These are phyloP conservation scores for Ganoderma boninense DNA, from an alignment of 1,284 basidiomycete genomes.

Conservation along the genomic window DNA sequence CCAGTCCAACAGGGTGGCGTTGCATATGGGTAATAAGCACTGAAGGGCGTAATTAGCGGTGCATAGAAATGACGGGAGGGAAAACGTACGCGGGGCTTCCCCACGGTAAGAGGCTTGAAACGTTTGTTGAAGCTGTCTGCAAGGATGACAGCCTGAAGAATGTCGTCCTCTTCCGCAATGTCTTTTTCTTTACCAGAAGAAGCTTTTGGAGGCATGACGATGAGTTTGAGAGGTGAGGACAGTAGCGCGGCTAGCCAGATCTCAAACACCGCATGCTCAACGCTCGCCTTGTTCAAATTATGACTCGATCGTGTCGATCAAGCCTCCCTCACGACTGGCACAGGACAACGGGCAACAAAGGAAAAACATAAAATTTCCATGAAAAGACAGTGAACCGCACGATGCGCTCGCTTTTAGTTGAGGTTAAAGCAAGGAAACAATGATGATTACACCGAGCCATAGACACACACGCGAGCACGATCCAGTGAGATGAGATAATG, in stretches of 20 bases:
- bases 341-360: background rate
- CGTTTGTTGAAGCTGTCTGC: slow-evolving; percentile 96
- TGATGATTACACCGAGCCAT: slow-evolving; percentile 68
- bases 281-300: slow-evolving; percentile 22
- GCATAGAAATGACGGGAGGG: background rate
- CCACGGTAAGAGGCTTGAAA: slow-evolving; percentile 87
- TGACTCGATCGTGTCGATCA: slow-evolving; percentile 36
- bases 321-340: slow-evolving; percentile 11
- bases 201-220: slow-evolving; percentile 70
- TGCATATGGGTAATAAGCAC: slow-evolving; percentile 95
- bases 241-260: slow-evolving; percentile 12
- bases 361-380: slow-evolving; percentile 24
- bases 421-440: slow-evolving; percentile 32
- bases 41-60: slow-evolving; percentile 44
- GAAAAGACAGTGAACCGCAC: slow-evolving; percentile 23
- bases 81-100: slow-evolving; percentile 78
- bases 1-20: slow-evolving; percentile 94
- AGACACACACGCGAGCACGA: slow-evolving; percentile 61
- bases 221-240: background rate
- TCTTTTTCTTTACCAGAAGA: slow-evolving; percentile 64
- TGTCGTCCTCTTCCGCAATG: slow-evolving; percentile 75
- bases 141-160: slow-evolving; percentile 91
- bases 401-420: slow-evolving; percentile 16
- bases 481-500: slow-evolving; percentile 56
- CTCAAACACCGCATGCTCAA: no score